Base-by-base conservation (phyloP, 2,329 filamentous ascomycete species). In the Colletotrichum echinochloae region DNA sequence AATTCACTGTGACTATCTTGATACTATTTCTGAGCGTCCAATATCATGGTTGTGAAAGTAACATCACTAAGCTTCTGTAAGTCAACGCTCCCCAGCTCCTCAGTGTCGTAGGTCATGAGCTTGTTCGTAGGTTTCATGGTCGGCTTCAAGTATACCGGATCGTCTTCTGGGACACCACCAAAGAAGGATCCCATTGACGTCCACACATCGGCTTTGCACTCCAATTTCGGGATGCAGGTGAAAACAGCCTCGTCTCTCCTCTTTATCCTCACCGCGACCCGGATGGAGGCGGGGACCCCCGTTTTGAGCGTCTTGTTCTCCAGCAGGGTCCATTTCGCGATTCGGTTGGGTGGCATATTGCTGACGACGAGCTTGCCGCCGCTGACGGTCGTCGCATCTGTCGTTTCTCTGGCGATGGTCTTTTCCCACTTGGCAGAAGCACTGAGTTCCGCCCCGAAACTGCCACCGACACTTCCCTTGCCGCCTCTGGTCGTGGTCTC, bases 161-260 rank as follows among this genome's bases (percentile, higher is more conserved):
- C 73, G 51, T 74, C 72, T 23, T 59, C 57, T 2, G 59, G 59
- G 20, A 54, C 55, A 2, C 52, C 37, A 7, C 76, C 77, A 70
- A 79, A 78, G 26, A 80, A 51, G 1, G 37, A 66, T 9, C 74
- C 74, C 26, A 78, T 55, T 18, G 76, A 75, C 0, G 75, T 75
- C 54, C 73, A 75, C 55, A 75, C 76, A 14, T 80, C 78, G 1
- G 75, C 77, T 28, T 72, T 73, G 11, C 73, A 76, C 51, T 74
- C 61, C 64, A 80, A 75, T 16, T 71, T 75, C 52, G 79, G 69
- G 18, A 60, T 70, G 60, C 77, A 77, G 44, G 76, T 60, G 41
- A 80, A 80, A 0, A 72, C 66, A 12, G 67, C 72, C 1, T 79
- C 74, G 26, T 77, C 73, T 16, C 71, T 63, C 35, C 76, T 73